Percentiles rank a stretch among this genome's conserved stretches.
Evolutionary conservation across 257 asterid species (phyloP).

Genomic region (Phtheirospermum japonicum): DNA sequence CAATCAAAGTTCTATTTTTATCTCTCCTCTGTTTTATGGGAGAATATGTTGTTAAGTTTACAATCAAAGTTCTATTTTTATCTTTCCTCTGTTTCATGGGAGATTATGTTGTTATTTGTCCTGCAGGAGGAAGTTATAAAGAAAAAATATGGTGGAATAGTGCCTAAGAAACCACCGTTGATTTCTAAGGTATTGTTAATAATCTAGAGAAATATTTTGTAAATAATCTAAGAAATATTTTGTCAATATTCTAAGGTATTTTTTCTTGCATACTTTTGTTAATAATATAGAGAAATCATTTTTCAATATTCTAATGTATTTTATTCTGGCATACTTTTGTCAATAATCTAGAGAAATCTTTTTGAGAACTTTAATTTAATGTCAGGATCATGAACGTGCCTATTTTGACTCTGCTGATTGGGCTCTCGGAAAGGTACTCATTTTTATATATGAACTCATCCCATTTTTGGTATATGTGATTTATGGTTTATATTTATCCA

Average conservation of each 20-base stretch:
- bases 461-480: neutral
- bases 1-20: too few relatives aligned
- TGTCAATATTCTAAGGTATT: neutral
- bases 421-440: slow-evolving; percentile 95
- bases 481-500: slow-evolving; percentile 7
- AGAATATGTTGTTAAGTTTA: neutral
- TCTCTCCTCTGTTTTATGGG: neutral
- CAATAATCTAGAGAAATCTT: neutral
- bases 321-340: neutral
- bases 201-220: neutral
- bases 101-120: neutral
- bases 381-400: slow-evolving; percentile 98
- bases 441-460: slow-evolving; percentile 8
- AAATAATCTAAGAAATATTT: too few relatives aligned
- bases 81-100: neutral
- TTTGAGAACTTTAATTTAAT: slow-evolving; percentile 20
- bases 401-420: slow-evolving; percentile 99
- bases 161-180: slow-evolving; percentile 92
- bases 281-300: slow-evolving; percentile 4
- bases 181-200: slow-evolving; percentile 71
- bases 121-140: slow-evolving; percentile 72
- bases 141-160: slow-evolving; percentile 90
- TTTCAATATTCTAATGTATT: neutral
- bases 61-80: too few relatives aligned
- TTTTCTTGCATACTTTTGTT: neutral